phyloP scores from a whole-genome alignment of 83 land plant species.

The Picea abies region DNA sequence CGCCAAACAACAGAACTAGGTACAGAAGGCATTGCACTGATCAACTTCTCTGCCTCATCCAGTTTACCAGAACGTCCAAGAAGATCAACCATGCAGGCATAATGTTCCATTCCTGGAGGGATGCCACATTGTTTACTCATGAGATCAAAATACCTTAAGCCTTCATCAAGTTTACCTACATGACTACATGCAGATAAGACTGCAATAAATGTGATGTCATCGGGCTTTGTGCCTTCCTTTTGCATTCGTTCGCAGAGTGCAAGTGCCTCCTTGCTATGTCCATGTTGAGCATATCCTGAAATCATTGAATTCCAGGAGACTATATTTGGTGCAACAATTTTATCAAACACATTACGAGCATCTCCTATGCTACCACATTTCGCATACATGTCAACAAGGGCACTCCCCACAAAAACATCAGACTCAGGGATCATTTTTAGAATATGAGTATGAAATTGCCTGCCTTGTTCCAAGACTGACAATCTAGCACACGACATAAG shows the following conservation, averaged over 20 bases:
- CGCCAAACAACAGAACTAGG: conserved; percentile 42
- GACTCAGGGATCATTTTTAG: conserved; percentile 32
- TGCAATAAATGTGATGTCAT: conserved; percentile 42
- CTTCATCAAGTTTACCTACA: conserved; percentile 47
- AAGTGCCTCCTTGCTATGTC: conserved; percentile 35
- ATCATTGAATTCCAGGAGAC: conserved; percentile 60
- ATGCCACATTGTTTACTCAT: conserved; percentile 37
- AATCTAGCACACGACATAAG: conserved; percentile 41
- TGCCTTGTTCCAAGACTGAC: conserved; percentile 49
- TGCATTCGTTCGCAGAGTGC: conserved; percentile 38
- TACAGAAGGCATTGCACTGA: conserved; percentile 30
- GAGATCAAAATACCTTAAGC: conserved; percentile 37
- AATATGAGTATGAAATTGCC: conserved; percentile 42
- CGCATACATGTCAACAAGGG: conserved; percentile 53
- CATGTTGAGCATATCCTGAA: conserved; percentile 54
- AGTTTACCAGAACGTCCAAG: conserved; percentile 45
- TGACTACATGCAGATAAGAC: conserved; percentile 60
- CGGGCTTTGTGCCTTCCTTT: conserved; percentile 18
- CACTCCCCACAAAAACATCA: conserved; percentile 49
- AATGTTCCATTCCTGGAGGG: conserved; percentile 49
- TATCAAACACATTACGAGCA: conserved; percentile 27
- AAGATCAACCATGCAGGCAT: conserved; percentile 54
- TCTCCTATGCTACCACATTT: conserved; percentile 49
- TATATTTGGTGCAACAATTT: conserved; percentile 20
- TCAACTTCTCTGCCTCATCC: conserved; percentile 46